These are phyloP conservation scores for Magnolia officinalis DNA, from an alignment of 164 flowering plant species.

Conservation along the genomic window DNA sequence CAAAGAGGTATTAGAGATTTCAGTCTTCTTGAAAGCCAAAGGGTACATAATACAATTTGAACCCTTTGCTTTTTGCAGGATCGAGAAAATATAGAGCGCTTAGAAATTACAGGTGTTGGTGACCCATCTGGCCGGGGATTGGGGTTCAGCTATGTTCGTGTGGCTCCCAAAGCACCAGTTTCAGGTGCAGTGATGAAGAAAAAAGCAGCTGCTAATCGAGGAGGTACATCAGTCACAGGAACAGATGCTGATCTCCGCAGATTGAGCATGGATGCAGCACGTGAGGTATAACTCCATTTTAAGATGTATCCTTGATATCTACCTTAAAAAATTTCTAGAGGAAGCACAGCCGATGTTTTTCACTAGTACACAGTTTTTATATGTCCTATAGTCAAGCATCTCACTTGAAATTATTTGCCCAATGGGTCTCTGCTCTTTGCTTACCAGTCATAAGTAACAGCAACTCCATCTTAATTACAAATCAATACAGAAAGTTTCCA, in stretches of 20 bases:
- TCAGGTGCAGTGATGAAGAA: slow-evolving; percentile 70
- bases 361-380: no score
- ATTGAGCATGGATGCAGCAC: slow-evolving; percentile 97
- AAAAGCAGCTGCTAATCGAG: slow-evolving; percentile 59
- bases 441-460: no score
- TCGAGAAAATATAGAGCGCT: slow-evolving; percentile 86
- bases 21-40: not conserved
- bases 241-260: slow-evolving; percentile 98
- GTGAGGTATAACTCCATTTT: slow-evolving; percentile 55
- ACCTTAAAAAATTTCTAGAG: no score
- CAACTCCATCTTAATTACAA: no score
- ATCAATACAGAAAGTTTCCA: no score
- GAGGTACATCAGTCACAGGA: slow-evolving; percentile 85
- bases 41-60: not conserved
- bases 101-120: slow-evolving; percentile 98
- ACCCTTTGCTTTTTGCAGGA: slow-evolving; percentile 41
- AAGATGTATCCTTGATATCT: not conserved
- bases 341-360: no score
- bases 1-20: no score
- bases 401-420: not conserved
- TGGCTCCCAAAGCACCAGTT: slow-evolving; percentile 74
- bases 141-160: slow-evolving; percentile 95
- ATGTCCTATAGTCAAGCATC: not conserved
- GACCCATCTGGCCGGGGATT: slow-evolving; percentile 99
- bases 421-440: no score